phyloP scores from a whole-genome alignment of 2,329 filamentous ascomycete species.

The Sporothrix luriei region DNA sequence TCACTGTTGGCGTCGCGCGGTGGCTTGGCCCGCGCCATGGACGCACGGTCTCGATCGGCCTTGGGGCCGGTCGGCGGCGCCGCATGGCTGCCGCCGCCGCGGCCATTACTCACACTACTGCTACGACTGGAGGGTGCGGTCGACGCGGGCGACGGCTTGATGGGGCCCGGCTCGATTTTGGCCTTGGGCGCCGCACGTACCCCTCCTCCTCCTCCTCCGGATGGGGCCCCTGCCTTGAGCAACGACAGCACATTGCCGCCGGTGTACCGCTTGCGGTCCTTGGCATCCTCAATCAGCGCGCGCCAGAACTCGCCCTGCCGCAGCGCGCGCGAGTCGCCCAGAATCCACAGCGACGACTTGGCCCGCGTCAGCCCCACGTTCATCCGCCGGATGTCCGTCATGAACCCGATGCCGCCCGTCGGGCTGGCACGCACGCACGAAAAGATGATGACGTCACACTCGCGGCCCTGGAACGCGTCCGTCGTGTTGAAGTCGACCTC shows the following conservation, averaged over 20 bases:
- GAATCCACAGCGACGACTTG: slow-evolving; percentile 93
- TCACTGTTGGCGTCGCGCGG: background rate
- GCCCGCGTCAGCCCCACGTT: slow-evolving; percentile 97
- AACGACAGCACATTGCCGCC: slow-evolving; percentile 60
- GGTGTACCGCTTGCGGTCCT: slow-evolving; percentile 73
- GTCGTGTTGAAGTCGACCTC: slow-evolving; percentile 97
- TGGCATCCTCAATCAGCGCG: slow-evolving; percentile 80
- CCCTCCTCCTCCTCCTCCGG: too few relatives aligned
- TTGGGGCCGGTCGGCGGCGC: slow-evolving; percentile 21
- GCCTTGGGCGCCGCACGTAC: background rate
- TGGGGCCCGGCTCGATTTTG: slow-evolving; percentile 40
- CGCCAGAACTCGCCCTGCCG: slow-evolving; percentile 89
- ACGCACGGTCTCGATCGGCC: background rate
- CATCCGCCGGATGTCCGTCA: slow-evolving; percentile 98
- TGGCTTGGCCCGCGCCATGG: background rate
- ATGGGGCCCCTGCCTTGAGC: slow-evolving; percentile 41
- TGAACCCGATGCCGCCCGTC: slow-evolving; percentile 96
- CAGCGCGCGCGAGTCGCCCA: slow-evolving; percentile 87
- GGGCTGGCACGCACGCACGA: slow-evolving; percentile 93
- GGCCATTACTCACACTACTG: slow-evolving; percentile 29
- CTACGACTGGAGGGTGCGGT: slow-evolving; percentile 27
- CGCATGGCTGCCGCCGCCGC: background rate
- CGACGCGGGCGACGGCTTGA: background rate
- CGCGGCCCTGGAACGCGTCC: slow-evolving; percentile 94
- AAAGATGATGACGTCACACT: slow-evolving; percentile 98